Evolutionary conservation across 2,329 filamentous ascomycete species (phyloP).

Genomic region (Dothistroma pini): DNA sequence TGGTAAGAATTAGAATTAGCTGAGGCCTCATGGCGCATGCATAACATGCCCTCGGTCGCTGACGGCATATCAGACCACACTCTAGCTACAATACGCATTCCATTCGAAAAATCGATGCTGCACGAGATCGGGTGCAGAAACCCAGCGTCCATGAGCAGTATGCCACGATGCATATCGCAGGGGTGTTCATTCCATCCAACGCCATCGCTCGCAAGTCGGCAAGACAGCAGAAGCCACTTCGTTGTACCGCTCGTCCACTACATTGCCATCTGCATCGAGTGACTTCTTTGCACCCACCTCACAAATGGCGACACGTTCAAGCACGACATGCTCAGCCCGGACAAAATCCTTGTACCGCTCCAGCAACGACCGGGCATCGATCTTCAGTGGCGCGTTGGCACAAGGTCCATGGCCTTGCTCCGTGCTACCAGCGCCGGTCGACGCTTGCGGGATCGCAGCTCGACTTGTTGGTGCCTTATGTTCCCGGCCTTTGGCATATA

Average conservation of each 20-base stretch:
- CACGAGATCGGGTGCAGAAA: not conserved
- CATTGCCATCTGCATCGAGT: constrained; percentile 46
- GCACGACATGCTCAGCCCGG: constrained; percentile 65
- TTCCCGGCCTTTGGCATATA: constrained; percentile 59
- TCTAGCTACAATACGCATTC: not conserved
- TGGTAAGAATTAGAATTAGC: not conserved
- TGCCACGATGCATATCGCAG: not conserved
- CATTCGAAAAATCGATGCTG: not conserved
- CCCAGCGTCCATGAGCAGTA: too few relatives aligned
- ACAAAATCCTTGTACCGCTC: constrained; percentile 59
- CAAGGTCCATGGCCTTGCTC: constrained; percentile 33
- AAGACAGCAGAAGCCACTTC: constrained; percentile 40
- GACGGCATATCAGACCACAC: not conserved
- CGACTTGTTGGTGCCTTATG: constrained; percentile 18
- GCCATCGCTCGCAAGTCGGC: constrained; percentile 5
- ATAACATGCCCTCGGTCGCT: not conserved
- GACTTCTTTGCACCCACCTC: constrained; percentile 79
- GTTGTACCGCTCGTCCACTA: constrained; percentile 52
- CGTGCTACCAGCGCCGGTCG: not conserved
- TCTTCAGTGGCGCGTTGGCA: constrained; percentile 36
- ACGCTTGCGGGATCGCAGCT: not conserved
- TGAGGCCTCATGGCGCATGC: not conserved
- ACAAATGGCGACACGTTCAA: constrained; percentile 75
- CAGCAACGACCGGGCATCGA: constrained; percentile 43
- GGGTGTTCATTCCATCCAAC: not conserved